Evolutionary conservation across 73 alveolate species (phyloP).

Genomic region (Tetrahymena elliotti): DNA sequence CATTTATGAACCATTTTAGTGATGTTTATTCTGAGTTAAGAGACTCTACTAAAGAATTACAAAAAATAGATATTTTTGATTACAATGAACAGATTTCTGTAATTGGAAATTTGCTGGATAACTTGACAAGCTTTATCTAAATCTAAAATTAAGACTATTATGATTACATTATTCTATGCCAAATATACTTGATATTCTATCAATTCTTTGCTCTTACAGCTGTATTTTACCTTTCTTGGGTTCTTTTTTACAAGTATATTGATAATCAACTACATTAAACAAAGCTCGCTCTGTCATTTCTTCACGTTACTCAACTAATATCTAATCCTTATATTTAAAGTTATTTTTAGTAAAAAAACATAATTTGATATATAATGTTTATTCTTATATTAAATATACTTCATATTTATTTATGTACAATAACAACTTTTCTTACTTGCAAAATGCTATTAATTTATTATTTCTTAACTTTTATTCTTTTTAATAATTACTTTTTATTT

Average conservation of each 20-base stretch:
- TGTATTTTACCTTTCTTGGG: neutral
- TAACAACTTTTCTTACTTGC: too few species aligned
- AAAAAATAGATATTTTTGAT: neutral
- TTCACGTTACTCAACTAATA: neutral
- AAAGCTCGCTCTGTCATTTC: neutral
- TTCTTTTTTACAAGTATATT: neutral
- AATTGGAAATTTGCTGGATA: neutral
- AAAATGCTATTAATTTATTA: too few species aligned
- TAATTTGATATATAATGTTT: neutral
- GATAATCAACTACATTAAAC: neutral
- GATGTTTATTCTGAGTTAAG: neutral
- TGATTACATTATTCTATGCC: neutral
- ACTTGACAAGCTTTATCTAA: neutral
- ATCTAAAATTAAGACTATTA: neutral
- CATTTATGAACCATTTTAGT: neutral
- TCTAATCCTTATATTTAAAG: neutral
- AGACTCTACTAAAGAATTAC: neutral
- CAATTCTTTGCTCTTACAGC: neutral
- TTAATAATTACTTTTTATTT: too few species aligned
- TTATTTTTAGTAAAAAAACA: neutral
- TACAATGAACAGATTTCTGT: neutral
- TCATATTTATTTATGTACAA: neutral
- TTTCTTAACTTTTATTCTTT: too few species aligned
- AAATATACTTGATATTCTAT: neutral
- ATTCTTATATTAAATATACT: too few species aligned